Evolutionary conservation across 768 basidiomycete genomes (phyloP).

Genomic region (Paxillus ammoniavirescens): DNA sequence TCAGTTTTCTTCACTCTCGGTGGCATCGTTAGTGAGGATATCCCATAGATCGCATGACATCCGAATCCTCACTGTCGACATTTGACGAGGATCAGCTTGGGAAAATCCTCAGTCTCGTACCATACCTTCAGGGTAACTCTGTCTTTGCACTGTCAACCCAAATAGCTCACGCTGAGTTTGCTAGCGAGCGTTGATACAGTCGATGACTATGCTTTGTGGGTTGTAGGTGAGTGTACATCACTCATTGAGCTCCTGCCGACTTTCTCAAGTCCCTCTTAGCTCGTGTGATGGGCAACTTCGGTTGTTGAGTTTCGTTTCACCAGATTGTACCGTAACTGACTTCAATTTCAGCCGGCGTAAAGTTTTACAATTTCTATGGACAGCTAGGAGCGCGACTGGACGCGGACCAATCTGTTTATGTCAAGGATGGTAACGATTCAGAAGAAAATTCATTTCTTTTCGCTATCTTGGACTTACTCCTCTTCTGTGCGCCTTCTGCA

Average conservation of each 20-base stretch:
- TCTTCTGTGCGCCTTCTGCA: conserved; percentile 46
- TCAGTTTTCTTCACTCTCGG: neutral
- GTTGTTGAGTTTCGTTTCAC: conserved; percentile 5
- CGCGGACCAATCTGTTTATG: conserved; percentile 40
- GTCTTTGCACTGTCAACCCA: no score
- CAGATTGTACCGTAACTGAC: neutral
- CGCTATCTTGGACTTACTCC: conserved; percentile 32
- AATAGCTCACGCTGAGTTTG: neutral
- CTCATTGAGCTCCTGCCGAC: neutral
- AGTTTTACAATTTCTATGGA: conserved; percentile 47
- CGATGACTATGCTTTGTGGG: conserved; percentile 4
- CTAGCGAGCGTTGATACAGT: neutral
- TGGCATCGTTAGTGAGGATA: neutral
- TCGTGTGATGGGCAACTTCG: conserved; percentile 1
- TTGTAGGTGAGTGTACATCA: neutral
- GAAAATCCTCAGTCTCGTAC: neutral
- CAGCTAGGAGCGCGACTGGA: conserved; percentile 44
- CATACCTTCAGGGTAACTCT: neutral
- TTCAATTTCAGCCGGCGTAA: conserved; percentile 17
- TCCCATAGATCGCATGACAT: conserved; percentile 11
- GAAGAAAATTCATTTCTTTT: conserved; percentile 34
- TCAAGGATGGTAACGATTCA: conserved; percentile 1
- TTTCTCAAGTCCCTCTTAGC: neutral
- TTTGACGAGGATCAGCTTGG: conserved; percentile 7
- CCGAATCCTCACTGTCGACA: conserved; percentile 7